Evolutionary conservation across 257 asterid species (phyloP).

Genomic region (Leptodermis oblonga): DNA sequence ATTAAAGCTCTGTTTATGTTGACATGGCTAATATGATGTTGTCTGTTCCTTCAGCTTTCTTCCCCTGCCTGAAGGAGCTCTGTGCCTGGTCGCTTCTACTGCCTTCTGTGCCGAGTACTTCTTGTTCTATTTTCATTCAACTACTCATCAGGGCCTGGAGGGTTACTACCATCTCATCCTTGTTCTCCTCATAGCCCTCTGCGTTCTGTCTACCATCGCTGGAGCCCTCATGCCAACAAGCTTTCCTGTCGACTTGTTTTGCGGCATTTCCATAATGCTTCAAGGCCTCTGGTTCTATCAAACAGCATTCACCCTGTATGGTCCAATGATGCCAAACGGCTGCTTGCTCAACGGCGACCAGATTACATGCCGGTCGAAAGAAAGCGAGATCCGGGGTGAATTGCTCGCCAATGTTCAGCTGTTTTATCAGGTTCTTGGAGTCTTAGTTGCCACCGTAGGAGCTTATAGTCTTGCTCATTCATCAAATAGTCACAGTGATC

Average conservation of each 20-base stretch:
- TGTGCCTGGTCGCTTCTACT: conserved; percentile 63
- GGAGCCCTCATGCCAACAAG: conserved; percentile 87
- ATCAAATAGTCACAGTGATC: conserved; percentile 21
- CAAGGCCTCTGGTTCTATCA: conserved; percentile 99
- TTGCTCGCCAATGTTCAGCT: conserved; percentile 77
- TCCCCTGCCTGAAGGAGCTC: conserved; percentile 75
- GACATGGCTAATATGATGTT: conserved; percentile 3
- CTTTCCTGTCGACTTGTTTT: conserved; percentile 67
- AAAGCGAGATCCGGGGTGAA: conserved; percentile 58
- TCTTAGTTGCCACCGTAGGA: conserved; percentile 49
- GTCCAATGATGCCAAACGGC: conserved; percentile 90
- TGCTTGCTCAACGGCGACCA: conserved; percentile 53
- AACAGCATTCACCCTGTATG: conserved; percentile 90
- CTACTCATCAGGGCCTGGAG: conserved; percentile 91
- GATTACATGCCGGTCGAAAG: conserved; percentile 49
- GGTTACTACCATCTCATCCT: conserved; percentile 92
- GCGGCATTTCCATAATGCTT: conserved; percentile 68
- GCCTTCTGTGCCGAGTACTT: conserved; percentile 90
- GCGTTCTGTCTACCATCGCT: conserved; percentile 53
- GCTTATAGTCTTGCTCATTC: conserved; percentile 52
- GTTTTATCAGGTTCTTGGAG: conserved; percentile 50
- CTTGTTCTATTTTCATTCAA: conserved; percentile 86
- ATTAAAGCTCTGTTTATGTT: not conserved
- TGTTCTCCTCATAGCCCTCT: conserved; percentile 76
- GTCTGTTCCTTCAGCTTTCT: conserved; percentile 48